phyloP scores from a whole-genome alignment of 768 basidiomycete genomes.

The Chlorophyllum brunneum region DNA sequence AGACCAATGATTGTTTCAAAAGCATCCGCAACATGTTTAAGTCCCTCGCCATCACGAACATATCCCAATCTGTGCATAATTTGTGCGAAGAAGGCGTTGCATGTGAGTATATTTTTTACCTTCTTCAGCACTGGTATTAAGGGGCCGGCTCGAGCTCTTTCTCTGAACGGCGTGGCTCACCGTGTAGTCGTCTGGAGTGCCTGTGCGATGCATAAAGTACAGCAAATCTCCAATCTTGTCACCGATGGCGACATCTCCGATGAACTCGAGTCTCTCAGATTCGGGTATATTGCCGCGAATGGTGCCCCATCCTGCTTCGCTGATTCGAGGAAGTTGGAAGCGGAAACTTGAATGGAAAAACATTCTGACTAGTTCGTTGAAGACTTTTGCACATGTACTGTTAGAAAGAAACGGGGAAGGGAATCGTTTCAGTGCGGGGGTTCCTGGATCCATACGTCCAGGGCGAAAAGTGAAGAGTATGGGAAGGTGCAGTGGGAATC shows the following conservation, averaged over 20 bases:
- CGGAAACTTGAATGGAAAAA: conserved; percentile 19
- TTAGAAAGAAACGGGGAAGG: conserved; percentile 12
- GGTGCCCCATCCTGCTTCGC: conserved; percentile 23
- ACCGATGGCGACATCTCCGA: conserved; percentile 45
- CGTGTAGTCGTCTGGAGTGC: conserved; percentile 30
- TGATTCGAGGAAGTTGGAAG: conserved; percentile 30
- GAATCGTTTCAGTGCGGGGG: not conserved
- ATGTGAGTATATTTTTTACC: conserved; percentile 18
- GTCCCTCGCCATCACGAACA: conserved; percentile 14
- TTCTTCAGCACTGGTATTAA: too few relatives aligned
- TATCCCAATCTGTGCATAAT: conserved; percentile 33
- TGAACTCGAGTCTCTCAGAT: conserved; percentile 42
- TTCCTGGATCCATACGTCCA: too few relatives aligned
- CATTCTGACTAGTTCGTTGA: conserved; percentile 15
- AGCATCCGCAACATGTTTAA: conserved; percentile 41
- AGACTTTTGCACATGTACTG: conserved; percentile 14
- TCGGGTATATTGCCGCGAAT: conserved; percentile 20
- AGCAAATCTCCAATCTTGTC: conserved; percentile 36
- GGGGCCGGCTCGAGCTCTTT: too few relatives aligned
- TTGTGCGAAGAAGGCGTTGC: conserved; percentile 34
- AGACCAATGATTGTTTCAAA: conserved; percentile 45
- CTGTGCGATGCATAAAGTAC: conserved; percentile 28
- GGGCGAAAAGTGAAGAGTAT: too few relatives aligned
- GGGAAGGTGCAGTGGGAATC: too few relatives aligned
- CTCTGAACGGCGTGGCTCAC: conserved; percentile 19